Base-by-base conservation (phyloP, 768 basidiomycete genomes). In the Kwoniella sp. region DNA sequence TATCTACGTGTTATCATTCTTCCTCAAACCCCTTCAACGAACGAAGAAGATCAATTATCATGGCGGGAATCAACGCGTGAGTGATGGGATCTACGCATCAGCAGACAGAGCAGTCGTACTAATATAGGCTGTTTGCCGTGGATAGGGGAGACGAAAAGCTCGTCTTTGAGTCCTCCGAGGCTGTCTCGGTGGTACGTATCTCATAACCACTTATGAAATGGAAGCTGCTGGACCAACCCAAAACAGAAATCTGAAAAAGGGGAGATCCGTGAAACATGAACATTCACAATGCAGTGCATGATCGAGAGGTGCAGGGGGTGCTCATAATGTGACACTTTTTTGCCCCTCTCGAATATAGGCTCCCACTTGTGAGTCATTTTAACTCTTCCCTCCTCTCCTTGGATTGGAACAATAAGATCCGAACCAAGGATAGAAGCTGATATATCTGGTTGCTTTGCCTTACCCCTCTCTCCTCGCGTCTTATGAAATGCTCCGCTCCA, bases 91-190 rank as follows among this genome's bases (percentile, higher is more conserved):
- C n/a, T n/a, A n/a, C n/a, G n/a, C n/a, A n/a, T n/a, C n/a, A n/a
- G n/a, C n/a, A n/a, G n/a, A n/a, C n/a, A n/a, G n/a, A n/a, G n/a
- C n/a, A n/a, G n/a, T n/a, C n/a, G n/a, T n/a, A n/a, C n/a, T n/a
- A n/a, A n/a, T n/a, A n/a, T n/a, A n/a, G n/a, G n/a, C n/a, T n/a
- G n/a, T n/a, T n/a, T n/a, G 2, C 26, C 29, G 12, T 4, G 19
- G 17, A 88, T 81, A 72, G 87, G 64, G 90, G 90, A 68, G 93
- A 96, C 84, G 92, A 94, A 86, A 93, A 93, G 89, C 53, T 92
- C 88, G 77, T 75, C 77, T 82, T 65, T 65, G 74, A 78, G 82
- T 94, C 93, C 47, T 93, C 92, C 48, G 92, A 95, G 81, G 88
- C 90, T 13, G 88, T 96, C 69, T 88, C 75, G 63, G 77, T 82